Evolutionary conservation across 23 red algal genomes (phyloP).

Genomic region (Cyanidioschyzon merolae): DNA sequence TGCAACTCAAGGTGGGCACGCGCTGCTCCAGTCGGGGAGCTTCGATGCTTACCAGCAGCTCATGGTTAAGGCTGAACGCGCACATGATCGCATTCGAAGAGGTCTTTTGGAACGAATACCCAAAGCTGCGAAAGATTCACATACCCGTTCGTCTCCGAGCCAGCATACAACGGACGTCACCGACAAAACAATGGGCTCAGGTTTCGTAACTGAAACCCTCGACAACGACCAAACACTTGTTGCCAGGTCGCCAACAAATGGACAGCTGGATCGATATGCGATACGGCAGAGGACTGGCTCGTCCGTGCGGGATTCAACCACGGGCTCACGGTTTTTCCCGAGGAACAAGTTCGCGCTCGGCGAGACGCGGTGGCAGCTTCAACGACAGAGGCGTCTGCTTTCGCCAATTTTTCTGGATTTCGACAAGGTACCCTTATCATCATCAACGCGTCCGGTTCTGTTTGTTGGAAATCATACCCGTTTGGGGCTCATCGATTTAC

Average conservation of each 20-base stretch:
- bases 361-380: background rate
- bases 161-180: background rate
- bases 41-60: slow-evolving; percentile 12
- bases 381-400: background rate
- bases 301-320: background rate
- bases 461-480: slow-evolving; percentile 88
- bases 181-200: background rate
- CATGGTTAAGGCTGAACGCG: background rate
- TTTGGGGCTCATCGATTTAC: slow-evolving; percentile 55
- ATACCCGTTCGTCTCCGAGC: background rate
- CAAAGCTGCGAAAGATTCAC: no score
- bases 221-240: background rate
- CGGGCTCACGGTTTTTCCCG: background rate
- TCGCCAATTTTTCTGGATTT: slow-evolving; percentile 23
- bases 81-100: background rate
- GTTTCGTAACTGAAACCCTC: background rate
- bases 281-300: no score
- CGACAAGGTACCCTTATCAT: slow-evolving; percentile 13
- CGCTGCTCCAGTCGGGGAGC: background rate
- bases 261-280: background rate
- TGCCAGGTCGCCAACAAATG: background rate
- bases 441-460: slow-evolving; percentile 35
- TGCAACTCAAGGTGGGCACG: slow-evolving; percentile 15
- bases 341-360: background rate
- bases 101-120: no score